Base-by-base conservation (phyloP, 2,329 filamentous ascomycete species). In the Harringtonia aguacate region DNA sequence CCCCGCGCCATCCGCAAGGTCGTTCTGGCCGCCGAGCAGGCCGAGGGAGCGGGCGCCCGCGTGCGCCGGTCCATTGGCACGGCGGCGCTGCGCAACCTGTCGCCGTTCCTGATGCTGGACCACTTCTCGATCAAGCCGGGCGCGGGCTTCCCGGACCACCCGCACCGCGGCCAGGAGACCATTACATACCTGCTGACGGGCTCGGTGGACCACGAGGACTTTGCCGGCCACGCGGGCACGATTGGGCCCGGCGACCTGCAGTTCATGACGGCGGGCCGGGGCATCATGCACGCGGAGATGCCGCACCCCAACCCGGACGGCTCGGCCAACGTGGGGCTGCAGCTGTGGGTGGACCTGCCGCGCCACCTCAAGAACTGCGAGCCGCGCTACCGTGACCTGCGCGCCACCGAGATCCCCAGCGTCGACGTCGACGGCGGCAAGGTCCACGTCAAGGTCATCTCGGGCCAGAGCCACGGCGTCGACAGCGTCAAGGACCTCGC, bases 261-360 rank as follows among this genome's bases (percentile, higher is more conserved):
- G 60, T 97, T 97, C 72, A 97, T 97, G 92, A 95, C 90, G 0
- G 90, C 90, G 1, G 90, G 90, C 4, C 71, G 75, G 18, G 90
- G 90, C 35, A 94, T 97, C 55, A 84, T 95, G 62, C 92, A 97
- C 63, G 86, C 89, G 31, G 90, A 97, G 65, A 95, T 97, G 88
- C 90, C 90, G 10, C 75, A 77, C 44, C 78, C 85, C 57, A 86
- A 87, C 58, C 61, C 72, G 1, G 85, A 92, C 59, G 86, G 86
- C 41, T 76, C 70, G 45, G 69, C 82, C 47, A 95, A 89, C 61
- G 74, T 94, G 43, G 90, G 90, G 29, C 77, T 97, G 66, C 92
- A 97, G 68, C 72, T 97, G 20, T 97, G 92, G 90, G 89, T 97
- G 38, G 90, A 97, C 60, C 68, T 97, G 12, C 90, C 92, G 7